Base-by-base conservation (phyloP, 2,329 filamentous ascomycete species). In the Ophiocordyceps unilateralis region DNA sequence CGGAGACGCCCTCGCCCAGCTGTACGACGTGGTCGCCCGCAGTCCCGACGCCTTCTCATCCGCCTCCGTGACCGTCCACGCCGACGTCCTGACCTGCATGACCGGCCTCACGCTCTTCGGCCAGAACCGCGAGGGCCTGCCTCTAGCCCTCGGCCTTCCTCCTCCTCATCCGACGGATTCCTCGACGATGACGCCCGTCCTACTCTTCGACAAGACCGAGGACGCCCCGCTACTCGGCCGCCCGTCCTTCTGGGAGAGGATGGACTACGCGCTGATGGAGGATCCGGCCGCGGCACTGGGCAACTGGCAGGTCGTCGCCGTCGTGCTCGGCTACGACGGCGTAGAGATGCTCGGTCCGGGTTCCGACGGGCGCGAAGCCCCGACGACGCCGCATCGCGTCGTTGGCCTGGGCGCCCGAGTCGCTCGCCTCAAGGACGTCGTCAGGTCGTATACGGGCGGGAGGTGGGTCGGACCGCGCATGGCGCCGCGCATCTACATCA, bases 81-180 rank as follows among this genome's bases (percentile, higher is more conserved):
- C 77, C 40, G 78, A 82, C 51, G 74, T 81, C 12, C 62, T 78
- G 11, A 72, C 74, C 41, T 82, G 78, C 63, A 82, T 82, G 78
- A 82, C 78, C 24, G 78, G 78, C 42, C 70, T 81, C 10, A 80
- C 78, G 3, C 72, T 78, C 42, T 83, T 83, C 50, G 69, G 72
- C 17, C 69, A 75, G 49, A 66, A 71, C 43, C 59, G 58, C 17
- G 47, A 49, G 42, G 59, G 60, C 40, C 49, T 59, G 10, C 57
- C 62, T 11, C 49, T 66, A 41, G 58, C 59, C n/a, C 53, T 57
- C 37, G 43, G 42, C 44, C 47, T 23, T 39, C 49, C 21, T 28
- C 40, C 45, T 17, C 9, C 39, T 23, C 10, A 8, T 24, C 12
- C 22, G 6, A 6, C 39, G 4, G 4, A 5, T 28, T 19, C 39